Evolutionary conservation across 2,329 filamentous ascomycete species (phyloP), one percentile per base, ranked within the genome.

Genomic region (Chaetothyriales sp.): DNA sequence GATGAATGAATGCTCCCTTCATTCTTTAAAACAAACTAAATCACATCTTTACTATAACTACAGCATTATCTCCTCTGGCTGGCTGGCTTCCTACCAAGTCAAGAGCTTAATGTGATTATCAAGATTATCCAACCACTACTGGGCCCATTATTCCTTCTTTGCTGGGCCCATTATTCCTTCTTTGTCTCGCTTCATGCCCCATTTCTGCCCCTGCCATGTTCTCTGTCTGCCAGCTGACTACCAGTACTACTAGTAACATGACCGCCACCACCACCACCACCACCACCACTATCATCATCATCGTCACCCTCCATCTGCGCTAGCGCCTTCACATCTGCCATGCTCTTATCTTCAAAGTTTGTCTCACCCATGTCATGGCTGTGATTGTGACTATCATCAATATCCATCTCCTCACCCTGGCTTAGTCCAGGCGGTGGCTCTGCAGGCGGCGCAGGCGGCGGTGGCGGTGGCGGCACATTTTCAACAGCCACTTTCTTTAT

Each of bases 401-500:
- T 58, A 19, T 65, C 61, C 18, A 58, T 58, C 4, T 57, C 55
- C n/a, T 44, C 44, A 13, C 52, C 54, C 43, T 54, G 50, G 18
- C 53, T 57, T 19, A 53, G 54, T 13, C 51, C 57, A 18, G 56
- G 51, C 7, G 60, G 58, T 18, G 59, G 57, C 37, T 60, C 59
- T 5, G 56, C 47, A 10, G 60, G 59, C 2, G 60, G 55, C 28
- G 57, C 58, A 43, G 61, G 61, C 18, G 62, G 62, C 19, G 62
- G 61, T 8, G 62, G 60, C 47, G 59, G 56, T 10, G 60, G 61
- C 2, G 65, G 66, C n/a, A 65, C 63, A 20, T 33, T 8, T 18
- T 57, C 55, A n/a, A 54, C 10, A 40, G 56, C 56, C 5, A 52
- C 47, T 40, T 56, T 54, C 48, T 59, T 61, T 3, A 47, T 19